Base-by-base conservation (phyloP, 2,329 filamentous ascomycete genomes). In the Clonostachys rhizophaga region DNA sequence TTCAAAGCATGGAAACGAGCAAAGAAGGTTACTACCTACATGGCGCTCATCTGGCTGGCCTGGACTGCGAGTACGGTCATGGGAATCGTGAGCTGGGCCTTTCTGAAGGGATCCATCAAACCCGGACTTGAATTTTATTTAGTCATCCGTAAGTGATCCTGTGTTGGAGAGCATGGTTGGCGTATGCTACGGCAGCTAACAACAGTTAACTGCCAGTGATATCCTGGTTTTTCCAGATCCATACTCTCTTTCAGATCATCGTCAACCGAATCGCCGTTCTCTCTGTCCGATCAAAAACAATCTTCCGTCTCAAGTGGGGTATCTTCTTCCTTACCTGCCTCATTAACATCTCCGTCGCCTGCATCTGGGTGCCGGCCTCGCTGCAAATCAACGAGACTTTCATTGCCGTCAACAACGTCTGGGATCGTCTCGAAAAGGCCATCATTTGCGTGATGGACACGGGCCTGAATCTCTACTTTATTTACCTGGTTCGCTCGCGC, bases 231-330 rank as follows among this genome's bases (percentile, higher is more conserved):
- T 63, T 74, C 17, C 71, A 76, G 51, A 54, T 61, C 4, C 58
- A 62, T 44, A 64, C 72, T 20, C 60, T 77, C 2, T 69, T 75
- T 60, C 73, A 76, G 55, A 77, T 77, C 47, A 76, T 77, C 55
- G 69, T 76, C 54, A 78, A 76, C 50, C 69, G 74, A 35, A 69
- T 76, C 20, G 62, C 68, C 2, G 64, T 77, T 33, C 65, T 77
- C 40, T 65, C 72, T 18, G 61, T 67, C 14, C 60, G 70, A 42
- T 63, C 59, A 5, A 58, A 50, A 2, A 66, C 66, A 6, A 63
- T 68, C 5, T 47, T 51, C 3, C 59, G 57, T 13, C 53, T 78
- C 24, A 76, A 76, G 52, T 74, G 69, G 67, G 61, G 62, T 2
- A 66, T 69, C 11, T 63, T 73, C 8, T 34, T 55, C 14, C 34